These are phyloP conservation scores for Trypanosoma melophagium DNA, from an alignment of 208 protist genomes.

Conservation along the genomic window DNA sequence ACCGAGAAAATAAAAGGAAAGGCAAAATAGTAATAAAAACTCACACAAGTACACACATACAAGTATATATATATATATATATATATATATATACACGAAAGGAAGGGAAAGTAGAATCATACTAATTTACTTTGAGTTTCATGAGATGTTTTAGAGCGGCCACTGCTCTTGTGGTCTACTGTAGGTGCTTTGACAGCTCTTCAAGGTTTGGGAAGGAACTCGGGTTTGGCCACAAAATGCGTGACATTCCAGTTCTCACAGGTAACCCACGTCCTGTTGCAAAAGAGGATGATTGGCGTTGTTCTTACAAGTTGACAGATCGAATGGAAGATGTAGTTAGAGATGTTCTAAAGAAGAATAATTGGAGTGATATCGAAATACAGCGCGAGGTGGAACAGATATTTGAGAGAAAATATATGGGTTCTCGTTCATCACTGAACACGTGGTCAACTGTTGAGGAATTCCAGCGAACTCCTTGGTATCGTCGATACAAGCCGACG, in stretches of 20 bases:
- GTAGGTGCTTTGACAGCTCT: constrained; percentile 56
- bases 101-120: not conserved
- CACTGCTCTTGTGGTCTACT: constrained; percentile 2
- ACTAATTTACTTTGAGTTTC: not conserved
- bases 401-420: constrained; percentile 64
- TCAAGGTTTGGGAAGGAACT: constrained; percentile 80
- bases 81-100: not conserved
- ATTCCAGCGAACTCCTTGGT: constrained; percentile 90
- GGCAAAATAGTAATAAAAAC: not conserved
- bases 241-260: constrained; percentile 85
- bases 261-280: constrained; percentile 77
- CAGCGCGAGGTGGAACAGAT: constrained; percentile 83
- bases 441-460: constrained; percentile 89
- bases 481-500: constrained; percentile 82
- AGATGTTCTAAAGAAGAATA: constrained; percentile 62
- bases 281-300: constrained; percentile 79
- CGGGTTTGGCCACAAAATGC: constrained; percentile 84
- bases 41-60: not conserved
- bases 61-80: not conserved
- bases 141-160: constrained; percentile 4
- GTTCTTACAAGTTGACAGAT: constrained; percentile 82
- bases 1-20: constrained; percentile 1
- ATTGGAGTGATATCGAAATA: constrained; percentile 67
- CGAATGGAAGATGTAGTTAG: constrained; percentile 81
- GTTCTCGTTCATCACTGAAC: constrained; percentile 75